Evolutionary conservation across 1,139 yeast species (phyloP).

Genomic region (Geotrichum fermentans): DNA sequence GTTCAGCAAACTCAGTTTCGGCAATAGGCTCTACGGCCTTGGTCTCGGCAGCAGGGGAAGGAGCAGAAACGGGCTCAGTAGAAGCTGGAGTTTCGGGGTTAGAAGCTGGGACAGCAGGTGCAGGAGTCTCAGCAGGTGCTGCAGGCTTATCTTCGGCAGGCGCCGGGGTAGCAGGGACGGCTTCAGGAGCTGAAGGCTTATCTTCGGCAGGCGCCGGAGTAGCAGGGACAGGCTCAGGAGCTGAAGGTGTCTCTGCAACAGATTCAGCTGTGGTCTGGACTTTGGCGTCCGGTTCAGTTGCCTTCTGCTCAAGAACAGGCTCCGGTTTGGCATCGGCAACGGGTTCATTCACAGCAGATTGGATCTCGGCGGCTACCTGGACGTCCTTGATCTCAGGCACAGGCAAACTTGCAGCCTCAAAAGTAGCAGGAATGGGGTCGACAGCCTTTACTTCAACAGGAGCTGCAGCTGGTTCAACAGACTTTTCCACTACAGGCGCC

Average conservation of each 20-base stretch:
- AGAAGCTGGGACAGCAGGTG: neutral
- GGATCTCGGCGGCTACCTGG: too few relatives aligned
- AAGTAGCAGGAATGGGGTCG: constrained; percentile 4
- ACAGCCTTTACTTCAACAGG: constrained; percentile 2
- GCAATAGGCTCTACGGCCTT: constrained; percentile 2
- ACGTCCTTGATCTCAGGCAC: constrained; percentile 1
- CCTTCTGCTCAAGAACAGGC: constrained; percentile 11
- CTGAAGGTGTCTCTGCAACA: constrained; percentile 9
- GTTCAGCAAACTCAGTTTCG: constrained; percentile 2
- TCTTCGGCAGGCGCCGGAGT: constrained; percentile 4
- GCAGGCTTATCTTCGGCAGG: constrained; percentile 2
- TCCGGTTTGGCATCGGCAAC: too few relatives aligned
- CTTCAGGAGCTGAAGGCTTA: constrained; percentile 9
- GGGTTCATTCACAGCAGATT: neutral
- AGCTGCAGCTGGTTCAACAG: constrained; percentile 6
- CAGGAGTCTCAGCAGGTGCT: constrained; percentile 2
- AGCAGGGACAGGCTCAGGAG: constrained; percentile 1
- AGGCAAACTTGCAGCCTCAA: neutral
- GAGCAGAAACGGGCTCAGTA: constrained; percentile 4
- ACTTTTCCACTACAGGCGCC: neutral
- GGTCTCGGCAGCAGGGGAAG: constrained; percentile 1
- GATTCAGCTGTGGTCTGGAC: neutral
- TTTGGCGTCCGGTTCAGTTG: neutral
- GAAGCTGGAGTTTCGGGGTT: neutral
- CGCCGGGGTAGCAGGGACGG: too few relatives aligned